Evolutionary conservation across 2,329 filamentous ascomycete genomes (phyloP).

Genomic region (Nectriaceae sp.): DNA sequence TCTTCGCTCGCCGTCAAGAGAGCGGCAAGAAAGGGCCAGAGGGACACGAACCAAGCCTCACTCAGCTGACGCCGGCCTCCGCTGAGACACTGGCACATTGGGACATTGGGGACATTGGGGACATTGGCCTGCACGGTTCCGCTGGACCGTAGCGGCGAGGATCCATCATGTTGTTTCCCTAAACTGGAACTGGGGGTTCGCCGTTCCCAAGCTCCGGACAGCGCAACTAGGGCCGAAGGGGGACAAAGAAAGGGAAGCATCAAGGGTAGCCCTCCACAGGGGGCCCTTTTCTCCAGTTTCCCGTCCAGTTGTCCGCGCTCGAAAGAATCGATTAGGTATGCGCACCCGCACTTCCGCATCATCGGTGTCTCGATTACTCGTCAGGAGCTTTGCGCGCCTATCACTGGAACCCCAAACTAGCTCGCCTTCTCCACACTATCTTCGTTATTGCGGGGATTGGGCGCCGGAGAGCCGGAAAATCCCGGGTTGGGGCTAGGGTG

Average conservation of each 20-base stretch:
- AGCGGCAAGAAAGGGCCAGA: background rate
- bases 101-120: background rate
- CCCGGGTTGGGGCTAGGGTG: constrained; percentile 9
- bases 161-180: too few relatives aligned
- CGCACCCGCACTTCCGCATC: too few relatives aligned
- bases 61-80: too few relatives aligned
- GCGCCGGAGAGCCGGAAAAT: constrained; percentile 16
- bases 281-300: background rate
- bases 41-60: background rate
- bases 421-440: constrained; percentile 4
- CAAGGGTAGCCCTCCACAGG: background rate
- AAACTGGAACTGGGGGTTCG: too few relatives aligned
- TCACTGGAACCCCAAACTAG: background rate
- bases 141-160: constrained; percentile 27
- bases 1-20: background rate
- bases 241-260: background rate
- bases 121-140: constrained; percentile 21
- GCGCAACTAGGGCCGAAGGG: background rate
- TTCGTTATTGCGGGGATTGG: constrained; percentile 8
- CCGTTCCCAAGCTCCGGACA: too few relatives aligned
- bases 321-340: too few relatives aligned
- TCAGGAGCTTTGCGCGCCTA: background rate
- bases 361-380: too few relatives aligned
- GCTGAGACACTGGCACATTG: background rate
- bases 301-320: too few relatives aligned